phyloP scores from a whole-genome alignment of 192 early-diverging fungal species.

The Backusella australiensis region DNA sequence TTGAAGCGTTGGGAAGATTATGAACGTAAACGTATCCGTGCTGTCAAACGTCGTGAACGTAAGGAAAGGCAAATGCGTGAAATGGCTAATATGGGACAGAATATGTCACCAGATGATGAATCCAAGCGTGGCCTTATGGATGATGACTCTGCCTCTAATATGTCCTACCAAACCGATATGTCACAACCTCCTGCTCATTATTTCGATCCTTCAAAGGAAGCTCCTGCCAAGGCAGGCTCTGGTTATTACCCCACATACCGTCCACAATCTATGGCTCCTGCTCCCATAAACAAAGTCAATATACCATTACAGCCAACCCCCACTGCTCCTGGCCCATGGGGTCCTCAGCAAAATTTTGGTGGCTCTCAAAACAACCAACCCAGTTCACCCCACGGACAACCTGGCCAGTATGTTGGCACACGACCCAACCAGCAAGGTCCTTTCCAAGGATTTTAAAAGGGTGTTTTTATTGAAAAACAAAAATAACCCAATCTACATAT shows the following conservation, averaged over 20 bases:
- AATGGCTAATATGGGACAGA: conserved; percentile 15
- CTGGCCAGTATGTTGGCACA: conserved; percentile 6
- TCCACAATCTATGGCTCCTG: conserved; percentile 19
- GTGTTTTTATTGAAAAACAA: not conserved
- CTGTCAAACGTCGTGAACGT: conserved; percentile 68
- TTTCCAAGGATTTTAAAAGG: conserved; percentile 12
- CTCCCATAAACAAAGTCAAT: conserved; percentile 4
- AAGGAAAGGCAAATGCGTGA: conserved; percentile 32
- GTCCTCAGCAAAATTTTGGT: conserved; percentile 19
- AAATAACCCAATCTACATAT: conserved; percentile 3
- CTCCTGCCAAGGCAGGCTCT: conserved; percentile 27
- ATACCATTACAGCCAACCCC: conserved; percentile 22
- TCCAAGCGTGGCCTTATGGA: conserved; percentile 11
- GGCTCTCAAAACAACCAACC: conserved; percentile 10
- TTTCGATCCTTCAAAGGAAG: conserved; percentile 40
- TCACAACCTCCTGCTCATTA: conserved; percentile 21
- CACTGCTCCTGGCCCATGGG: conserved; percentile 24
- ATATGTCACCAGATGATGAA: conserved; percentile 13
- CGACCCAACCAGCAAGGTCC: conserved; percentile 3
- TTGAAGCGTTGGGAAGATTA: conserved; percentile 88
- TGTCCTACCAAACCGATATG: conserved; percentile 6
- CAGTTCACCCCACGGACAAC: not conserved
- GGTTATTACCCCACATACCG: conserved; percentile 36
- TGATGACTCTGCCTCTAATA: conserved; percentile 18
- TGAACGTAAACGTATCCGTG: conserved; percentile 71